A percentile compares a stretch with the other conserved stretches of the same genome.
These are phyloP conservation scores for Fraxinus greggii DNA, from an alignment of 305 asterid genomes.

Conservation along the genomic window DNA sequence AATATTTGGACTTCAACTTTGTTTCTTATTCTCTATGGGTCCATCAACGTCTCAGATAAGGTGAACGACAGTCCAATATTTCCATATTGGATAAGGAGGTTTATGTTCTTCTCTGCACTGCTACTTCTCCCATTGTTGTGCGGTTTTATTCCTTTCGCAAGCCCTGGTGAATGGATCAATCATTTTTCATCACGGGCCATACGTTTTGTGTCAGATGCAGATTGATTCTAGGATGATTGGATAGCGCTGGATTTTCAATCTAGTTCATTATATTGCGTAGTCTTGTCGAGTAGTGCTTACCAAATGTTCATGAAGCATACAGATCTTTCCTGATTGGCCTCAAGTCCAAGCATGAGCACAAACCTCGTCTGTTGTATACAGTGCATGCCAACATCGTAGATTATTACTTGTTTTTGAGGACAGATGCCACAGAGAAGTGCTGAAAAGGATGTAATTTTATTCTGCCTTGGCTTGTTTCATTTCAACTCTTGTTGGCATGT, in stretches of 20 bases:
- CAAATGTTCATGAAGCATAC: not conserved
- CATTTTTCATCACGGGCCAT: slow-evolving; percentile 47
- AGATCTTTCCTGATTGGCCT: not conserved
- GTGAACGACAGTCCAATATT: slow-evolving; percentile 14
- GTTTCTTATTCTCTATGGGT: slow-evolving; percentile 61
- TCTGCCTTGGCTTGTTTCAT: not conserved
- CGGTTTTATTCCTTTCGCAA: slow-evolving; percentile 80
- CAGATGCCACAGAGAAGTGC: not conserved
- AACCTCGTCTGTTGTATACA: not conserved
- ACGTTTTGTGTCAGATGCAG: slow-evolving; percentile 21
- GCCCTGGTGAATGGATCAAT: slow-evolving; percentile 65
- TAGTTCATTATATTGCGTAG: not conserved
- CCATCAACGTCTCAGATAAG: slow-evolving; percentile 44
- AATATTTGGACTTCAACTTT: slow-evolving; percentile 49
- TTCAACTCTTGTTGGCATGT: not conserved
- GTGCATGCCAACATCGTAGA: not conserved
- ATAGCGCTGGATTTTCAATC: not conserved
- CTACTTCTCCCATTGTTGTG: slow-evolving; percentile 65
- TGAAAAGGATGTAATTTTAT: not conserved
- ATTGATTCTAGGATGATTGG: slow-evolving; percentile 15
- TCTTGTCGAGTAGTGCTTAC: not conserved
- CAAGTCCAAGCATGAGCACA: not conserved
- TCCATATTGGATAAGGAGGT: slow-evolving; percentile 63
- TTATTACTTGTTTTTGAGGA: not conserved
- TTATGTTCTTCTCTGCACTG: slow-evolving; percentile 36